Conservation (phyloP, 2,329 filamentous ascomycete genomes). For the Monilinia fructigena region DNA sequence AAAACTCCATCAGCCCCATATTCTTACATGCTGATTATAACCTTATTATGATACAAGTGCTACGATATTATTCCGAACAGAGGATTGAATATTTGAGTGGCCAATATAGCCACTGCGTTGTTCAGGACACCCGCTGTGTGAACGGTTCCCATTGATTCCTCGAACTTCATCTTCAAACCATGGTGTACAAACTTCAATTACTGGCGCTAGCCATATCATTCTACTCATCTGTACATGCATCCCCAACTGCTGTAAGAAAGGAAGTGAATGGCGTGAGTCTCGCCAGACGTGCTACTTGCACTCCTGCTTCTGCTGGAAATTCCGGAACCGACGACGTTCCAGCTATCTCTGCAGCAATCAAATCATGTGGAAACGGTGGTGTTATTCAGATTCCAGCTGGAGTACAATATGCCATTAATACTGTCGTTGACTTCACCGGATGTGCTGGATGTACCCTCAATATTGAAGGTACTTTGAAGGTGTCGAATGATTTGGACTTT, state of each 20-base stretch:
- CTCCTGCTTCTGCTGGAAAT: constrained; percentile 28
- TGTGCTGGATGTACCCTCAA: constrained; percentile 48
- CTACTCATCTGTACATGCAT: neutral
- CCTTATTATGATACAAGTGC: no score
- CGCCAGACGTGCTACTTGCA: constrained; percentile 33
- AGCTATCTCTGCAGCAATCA: constrained; percentile 45
- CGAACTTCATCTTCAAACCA: neutral
- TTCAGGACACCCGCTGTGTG: neutral
- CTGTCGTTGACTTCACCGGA: constrained; percentile 45
- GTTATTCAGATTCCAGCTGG: constrained; percentile 46
- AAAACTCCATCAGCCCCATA: neutral
- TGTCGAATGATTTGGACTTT: constrained; percentile 43
- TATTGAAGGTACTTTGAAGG: constrained; percentile 47
- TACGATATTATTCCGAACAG: neutral
- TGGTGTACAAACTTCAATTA: neutral
- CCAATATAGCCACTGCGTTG: neutral
- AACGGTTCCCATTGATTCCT: neutral
- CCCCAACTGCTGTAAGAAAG: neutral
- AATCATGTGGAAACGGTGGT: constrained; percentile 44
- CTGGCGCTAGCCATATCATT: constrained; percentile 8
- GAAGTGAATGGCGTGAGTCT: constrained; percentile 7
- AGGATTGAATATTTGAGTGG: neutral
- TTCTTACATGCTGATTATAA: neutral
- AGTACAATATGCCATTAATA: constrained; percentile 46
- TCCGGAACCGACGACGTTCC: constrained; percentile 45